Evolutionary conservation across 2,329 filamentous ascomycete genomes (phyloP).

Genomic region (Hypoxylon sp.): DNA sequence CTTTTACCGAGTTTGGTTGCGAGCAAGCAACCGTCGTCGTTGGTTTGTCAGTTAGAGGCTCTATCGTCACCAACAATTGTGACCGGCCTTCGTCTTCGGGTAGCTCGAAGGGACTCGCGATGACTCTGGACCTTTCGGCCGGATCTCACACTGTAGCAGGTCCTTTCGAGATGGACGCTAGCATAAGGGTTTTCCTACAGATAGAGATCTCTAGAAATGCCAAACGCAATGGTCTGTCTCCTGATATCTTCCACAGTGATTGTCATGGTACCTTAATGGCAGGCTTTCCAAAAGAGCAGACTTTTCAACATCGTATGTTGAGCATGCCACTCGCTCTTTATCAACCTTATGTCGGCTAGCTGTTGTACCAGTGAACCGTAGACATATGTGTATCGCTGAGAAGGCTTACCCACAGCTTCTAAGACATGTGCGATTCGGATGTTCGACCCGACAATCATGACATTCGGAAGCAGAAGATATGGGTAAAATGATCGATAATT

Average conservation of each 20-base stretch:
- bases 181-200: not conserved
- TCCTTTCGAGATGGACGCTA: not conserved
- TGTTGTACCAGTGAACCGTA: too few species aligned
- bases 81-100: not conserved
- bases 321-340: too few species aligned
- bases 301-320: too few species aligned
- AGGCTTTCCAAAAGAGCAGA: too few species aligned
- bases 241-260: not conserved
- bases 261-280: not conserved
- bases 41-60: not conserved
- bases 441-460: too few species aligned
- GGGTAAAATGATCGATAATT: not conserved
- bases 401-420: not conserved
- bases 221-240: not conserved
- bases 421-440: not conserved
- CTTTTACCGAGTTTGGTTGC: conserved; percentile 17
- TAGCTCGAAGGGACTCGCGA: conserved; percentile 7
- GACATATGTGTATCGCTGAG: not conserved
- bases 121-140: conserved; percentile 19
- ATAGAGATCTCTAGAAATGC: conserved; percentile 5
- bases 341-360: too few species aligned
- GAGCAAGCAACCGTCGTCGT: conserved; percentile 6
- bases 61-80: not conserved
- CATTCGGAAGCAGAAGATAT: not conserved
- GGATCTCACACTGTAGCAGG: not conserved